Percentiles rank a stretch among this genome's conserved stretches.
phyloP scores from a whole-genome alignment of 805 yeast species.

The Candida krabiensis region DNA sequence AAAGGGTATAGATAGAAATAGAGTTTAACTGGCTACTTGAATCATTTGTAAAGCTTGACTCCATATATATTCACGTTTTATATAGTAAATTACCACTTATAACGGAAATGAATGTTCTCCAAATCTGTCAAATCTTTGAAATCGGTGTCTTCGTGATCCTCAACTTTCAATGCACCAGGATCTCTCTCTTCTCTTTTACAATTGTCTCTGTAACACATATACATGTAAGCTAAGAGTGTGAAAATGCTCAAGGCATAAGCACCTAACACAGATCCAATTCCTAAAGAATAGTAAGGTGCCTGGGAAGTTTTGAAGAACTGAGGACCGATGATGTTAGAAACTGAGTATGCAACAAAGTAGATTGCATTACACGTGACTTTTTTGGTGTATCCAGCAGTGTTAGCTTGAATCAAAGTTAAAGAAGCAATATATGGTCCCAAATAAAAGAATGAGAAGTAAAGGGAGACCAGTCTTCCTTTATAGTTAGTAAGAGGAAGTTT shows the following conservation, averaged over 20 bases:
- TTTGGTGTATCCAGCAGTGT: slow-evolving; percentile 77
- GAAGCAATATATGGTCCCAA: slow-evolving; percentile 30
- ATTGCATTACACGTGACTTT: slow-evolving; percentile 59
- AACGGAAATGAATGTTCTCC: slow-evolving; percentile 53
- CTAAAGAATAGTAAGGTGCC: slow-evolving; percentile 60
- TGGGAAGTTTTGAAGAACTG: slow-evolving; percentile 59
- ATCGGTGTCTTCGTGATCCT: slow-evolving; percentile 38
- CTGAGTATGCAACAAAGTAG: slow-evolving; percentile 62
- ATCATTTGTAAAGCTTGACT: no score
- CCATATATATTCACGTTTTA: no score
- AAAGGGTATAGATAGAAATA: no score
- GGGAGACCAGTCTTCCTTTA: slow-evolving; percentile 23
- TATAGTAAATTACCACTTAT: slow-evolving; percentile 30
- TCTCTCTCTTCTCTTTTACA: slow-evolving; percentile 20
- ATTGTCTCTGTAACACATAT: slow-evolving; percentile 23
- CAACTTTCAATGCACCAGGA: slow-evolving; percentile 24
- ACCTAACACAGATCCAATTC: slow-evolving; percentile 45
- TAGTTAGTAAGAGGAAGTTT: slow-evolving; percentile 27
- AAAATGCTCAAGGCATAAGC: slow-evolving; percentile 31
- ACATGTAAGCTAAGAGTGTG: slow-evolving; percentile 30
- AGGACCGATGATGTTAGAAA: slow-evolving; percentile 72
- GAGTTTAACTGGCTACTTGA: no score
- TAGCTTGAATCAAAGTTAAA: slow-evolving; percentile 40
- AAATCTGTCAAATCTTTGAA: slow-evolving; percentile 54
- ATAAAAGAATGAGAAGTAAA: slow-evolving; percentile 28